A percentile compares a stretch with the other conserved stretches of the same genome.
Evolutionary conservation across 1,284 basidiomycete genomes (phyloP).

Genomic region (Taiwanofungus camphoratus): DNA sequence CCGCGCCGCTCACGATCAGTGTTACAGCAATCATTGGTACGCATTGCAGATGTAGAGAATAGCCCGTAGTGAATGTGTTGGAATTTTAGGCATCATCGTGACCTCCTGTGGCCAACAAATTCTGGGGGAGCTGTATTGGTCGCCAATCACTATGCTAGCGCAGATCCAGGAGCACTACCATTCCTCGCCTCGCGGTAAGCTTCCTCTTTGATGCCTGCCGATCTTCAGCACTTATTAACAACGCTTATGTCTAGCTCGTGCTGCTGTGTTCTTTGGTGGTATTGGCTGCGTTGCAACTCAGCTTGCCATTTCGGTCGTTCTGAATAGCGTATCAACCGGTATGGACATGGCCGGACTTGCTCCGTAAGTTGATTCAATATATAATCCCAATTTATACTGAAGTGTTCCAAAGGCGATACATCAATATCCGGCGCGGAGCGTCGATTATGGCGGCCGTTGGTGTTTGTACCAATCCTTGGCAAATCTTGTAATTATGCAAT

Average conservation of each 20-base stretch:
- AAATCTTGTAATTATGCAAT: conserved; percentile 2
- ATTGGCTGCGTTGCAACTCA: conserved; percentile 7
- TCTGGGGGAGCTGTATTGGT: conserved; percentile 3
- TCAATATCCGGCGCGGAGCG: conserved; percentile 9
- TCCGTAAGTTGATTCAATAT: conserved; percentile 1
- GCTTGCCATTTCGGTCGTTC: conserved; percentile 7
- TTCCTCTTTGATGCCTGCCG: too few species aligned
- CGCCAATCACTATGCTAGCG: conserved; percentile 4
- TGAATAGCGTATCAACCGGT: conserved; percentile 7
- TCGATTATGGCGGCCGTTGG: conserved; percentile 6
- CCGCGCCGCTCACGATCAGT: background rate
- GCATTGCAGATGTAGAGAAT: too few species aligned
- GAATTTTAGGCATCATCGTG: conserved; percentile 6
- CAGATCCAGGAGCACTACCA: conserved; percentile 3
- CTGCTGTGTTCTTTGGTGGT: conserved; percentile 7
- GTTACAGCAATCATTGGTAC: too few species aligned
- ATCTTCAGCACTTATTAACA: too few species aligned
- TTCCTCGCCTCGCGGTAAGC: conserved; percentile 4
- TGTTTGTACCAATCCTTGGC: conserved; percentile 7
- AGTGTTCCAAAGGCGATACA: conserved; percentile 1
- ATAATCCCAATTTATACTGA: background rate
- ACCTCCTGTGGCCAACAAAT: conserved; percentile 7
- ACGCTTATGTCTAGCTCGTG: conserved; percentile 1
- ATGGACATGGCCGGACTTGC: conserved; percentile 8
- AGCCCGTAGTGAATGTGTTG: too few species aligned